phyloP scores from a whole-genome alignment of 1,139 yeast species.

The Yamadazyma spencermartinsiae region DNA sequence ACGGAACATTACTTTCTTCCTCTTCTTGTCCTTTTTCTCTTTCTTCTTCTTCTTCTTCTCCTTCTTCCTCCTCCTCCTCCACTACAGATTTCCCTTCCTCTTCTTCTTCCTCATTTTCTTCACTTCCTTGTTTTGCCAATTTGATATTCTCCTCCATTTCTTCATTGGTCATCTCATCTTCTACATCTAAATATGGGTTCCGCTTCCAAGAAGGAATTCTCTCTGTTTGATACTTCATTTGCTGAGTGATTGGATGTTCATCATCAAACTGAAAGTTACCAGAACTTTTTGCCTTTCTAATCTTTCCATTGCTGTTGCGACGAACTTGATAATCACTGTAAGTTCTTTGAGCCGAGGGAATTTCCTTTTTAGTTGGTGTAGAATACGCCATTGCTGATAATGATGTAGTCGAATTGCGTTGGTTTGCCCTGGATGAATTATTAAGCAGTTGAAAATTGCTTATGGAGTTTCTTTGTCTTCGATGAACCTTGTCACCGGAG shows the following conservation, averaged over 20 bases:
- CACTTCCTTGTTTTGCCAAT: constrained; percentile 2
- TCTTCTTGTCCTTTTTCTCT: constrained; percentile 3
- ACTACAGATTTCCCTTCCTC: constrained; percentile 1
- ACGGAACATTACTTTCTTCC: constrained; percentile 1
- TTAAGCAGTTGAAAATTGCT: constrained; percentile 20
- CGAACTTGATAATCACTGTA: constrained; percentile 4
- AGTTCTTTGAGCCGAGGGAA: constrained; percentile 13
- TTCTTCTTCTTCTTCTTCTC: constrained; percentile 4
- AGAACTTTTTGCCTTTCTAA: constrained; percentile 40
- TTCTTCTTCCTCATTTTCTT: constrained; percentile 5
- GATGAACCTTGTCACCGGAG: constrained; percentile 11
- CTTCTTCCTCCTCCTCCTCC: constrained; percentile 4
- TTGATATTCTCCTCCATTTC: not conserved
- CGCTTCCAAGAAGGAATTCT: constrained; percentile 23
- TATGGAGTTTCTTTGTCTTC: constrained; percentile 27
- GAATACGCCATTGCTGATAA: constrained; percentile 22
- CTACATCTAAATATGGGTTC: constrained; percentile 30
- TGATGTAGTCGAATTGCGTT: constrained; percentile 31
- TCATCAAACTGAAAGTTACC: constrained; percentile 26
- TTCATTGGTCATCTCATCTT: constrained; percentile 1
- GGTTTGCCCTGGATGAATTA: constrained; percentile 3
- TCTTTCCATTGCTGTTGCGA: constrained; percentile 8
- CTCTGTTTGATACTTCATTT: constrained; percentile 24
- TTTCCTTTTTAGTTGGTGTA: constrained; percentile 11
- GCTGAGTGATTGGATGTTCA: constrained; percentile 14